phyloP scores from a whole-genome alignment of 2,329 filamentous ascomycete species.

The Didymella exigua region DNA sequence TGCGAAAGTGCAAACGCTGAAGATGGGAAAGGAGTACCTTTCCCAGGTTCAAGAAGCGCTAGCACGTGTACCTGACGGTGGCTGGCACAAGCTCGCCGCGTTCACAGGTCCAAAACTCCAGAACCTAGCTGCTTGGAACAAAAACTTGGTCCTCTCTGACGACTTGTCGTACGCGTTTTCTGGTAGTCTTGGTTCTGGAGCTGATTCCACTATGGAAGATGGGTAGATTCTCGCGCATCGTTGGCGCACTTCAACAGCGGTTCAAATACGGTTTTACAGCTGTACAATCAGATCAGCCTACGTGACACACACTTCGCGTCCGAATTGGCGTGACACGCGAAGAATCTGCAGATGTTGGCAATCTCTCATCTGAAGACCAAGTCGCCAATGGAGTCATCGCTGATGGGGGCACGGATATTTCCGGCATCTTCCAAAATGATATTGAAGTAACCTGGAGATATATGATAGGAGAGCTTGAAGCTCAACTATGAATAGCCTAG shows the following conservation, averaged over 20 bases:
- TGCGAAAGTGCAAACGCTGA: background rate
- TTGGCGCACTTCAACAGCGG: constrained; percentile 25
- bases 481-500: background rate
- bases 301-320: constrained; percentile 46
- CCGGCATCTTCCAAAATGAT: constrained; percentile 53
- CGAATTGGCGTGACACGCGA: constrained; percentile 15
- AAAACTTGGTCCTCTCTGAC: constrained; percentile 57
- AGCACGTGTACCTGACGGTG: constrained; percentile 44
- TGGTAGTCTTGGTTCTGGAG: constrained; percentile 54
- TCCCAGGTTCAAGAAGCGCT: constrained; percentile 51
- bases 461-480: background rate
- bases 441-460: constrained; percentile 47
- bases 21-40: constrained; percentile 47
- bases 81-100: constrained; percentile 57
- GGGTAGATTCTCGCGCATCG: constrained; percentile 53
- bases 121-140: constrained; percentile 50
- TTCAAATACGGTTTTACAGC: constrained; percentile 36
- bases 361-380: constrained; percentile 31
- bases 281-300: constrained; percentile 50
- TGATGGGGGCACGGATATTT: constrained; percentile 44
- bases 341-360: constrained; percentile 20
- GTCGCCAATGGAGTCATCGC: constrained; percentile 39
- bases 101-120: constrained; percentile 55
- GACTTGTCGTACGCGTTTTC: constrained; percentile 63
- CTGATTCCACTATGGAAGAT: constrained; percentile 55